phyloP scores from a whole-genome alignment of 2,329 filamentous ascomycete genomes.

The Chalaropsis ovoidea region DNA sequence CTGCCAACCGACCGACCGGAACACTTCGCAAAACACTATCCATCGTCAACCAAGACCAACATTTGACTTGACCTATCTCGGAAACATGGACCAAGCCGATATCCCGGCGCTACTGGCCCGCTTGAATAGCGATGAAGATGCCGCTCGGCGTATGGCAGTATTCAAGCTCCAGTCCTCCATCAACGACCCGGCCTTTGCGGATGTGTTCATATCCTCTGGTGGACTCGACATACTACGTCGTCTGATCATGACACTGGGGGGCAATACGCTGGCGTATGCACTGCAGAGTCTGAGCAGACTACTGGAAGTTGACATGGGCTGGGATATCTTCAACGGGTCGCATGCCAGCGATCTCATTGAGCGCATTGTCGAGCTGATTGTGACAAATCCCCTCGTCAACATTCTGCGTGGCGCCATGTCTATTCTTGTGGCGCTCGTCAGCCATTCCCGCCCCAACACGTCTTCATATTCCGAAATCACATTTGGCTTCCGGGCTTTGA shows the following conservation, averaged over 20 bases:
- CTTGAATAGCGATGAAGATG: slow-evolving; percentile 66
- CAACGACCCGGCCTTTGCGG: slow-evolving; percentile 90
- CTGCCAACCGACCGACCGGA: background rate
- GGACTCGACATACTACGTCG: slow-evolving; percentile 72
- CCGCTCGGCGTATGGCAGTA: slow-evolving; percentile 92
- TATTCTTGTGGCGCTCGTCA: slow-evolving; percentile 85
- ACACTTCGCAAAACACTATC: background rate
- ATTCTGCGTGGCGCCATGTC: slow-evolving; percentile 95
- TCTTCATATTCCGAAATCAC: slow-evolving; percentile 36
- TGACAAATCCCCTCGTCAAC: slow-evolving; percentile 91
- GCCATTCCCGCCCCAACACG: slow-evolving; percentile 63
- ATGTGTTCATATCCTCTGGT: slow-evolving; percentile 85
- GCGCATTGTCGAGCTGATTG: slow-evolving; percentile 80
- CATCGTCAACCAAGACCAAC: background rate
- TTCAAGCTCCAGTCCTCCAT: slow-evolving; percentile 96
- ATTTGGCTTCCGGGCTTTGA: slow-evolving; percentile 83
- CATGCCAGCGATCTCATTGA: slow-evolving; percentile 57
- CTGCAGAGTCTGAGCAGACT: slow-evolving; percentile 79
- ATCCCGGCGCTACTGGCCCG: slow-evolving; percentile 55
- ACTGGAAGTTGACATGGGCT: slow-evolving; percentile 94
- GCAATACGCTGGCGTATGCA: slow-evolving; percentile 92
- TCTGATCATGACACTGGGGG: slow-evolving; percentile 72
- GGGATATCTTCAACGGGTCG: slow-evolving; percentile 68
- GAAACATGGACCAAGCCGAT: slow-evolving; percentile 54
- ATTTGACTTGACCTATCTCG: background rate